phyloP scores from a whole-genome alignment of 2,329 filamentous ascomycete species.

The Nannizziopsis arthrosporioides region DNA sequence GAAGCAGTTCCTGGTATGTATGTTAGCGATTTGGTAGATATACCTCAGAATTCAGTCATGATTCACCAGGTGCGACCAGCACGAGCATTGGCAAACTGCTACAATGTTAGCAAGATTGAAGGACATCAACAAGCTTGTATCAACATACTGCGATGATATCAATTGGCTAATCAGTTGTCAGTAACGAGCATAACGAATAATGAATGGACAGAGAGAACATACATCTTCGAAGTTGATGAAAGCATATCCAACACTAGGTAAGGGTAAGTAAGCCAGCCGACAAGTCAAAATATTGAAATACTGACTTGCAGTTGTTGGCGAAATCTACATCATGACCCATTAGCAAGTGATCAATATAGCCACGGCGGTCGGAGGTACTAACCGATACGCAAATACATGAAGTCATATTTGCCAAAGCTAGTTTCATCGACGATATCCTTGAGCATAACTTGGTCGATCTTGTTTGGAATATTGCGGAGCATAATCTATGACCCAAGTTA shows the following conservation, averaged over 20 bases:
- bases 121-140: not conserved
- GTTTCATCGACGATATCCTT: constrained; percentile 69
- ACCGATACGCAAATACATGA: constrained; percentile 84
- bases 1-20: constrained; percentile 57
- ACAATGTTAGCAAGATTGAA: constrained; percentile 19
- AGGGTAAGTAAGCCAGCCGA: constrained; percentile 2
- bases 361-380: constrained; percentile 14
- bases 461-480: constrained; percentile 90
- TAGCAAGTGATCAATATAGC: constrained; percentile 5
- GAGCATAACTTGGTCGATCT: constrained; percentile 61
- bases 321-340: constrained; percentile 45
- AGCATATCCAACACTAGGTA: constrained; percentile 73
- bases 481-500: constrained; percentile 53
- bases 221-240: constrained; percentile 91
- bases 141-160: constrained; percentile 57
- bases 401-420: constrained; percentile 76
- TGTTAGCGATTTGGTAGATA: constrained; percentile 11
- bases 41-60: constrained; percentile 17
- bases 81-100: constrained; percentile 59
- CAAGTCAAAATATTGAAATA: constrained; percentile 15
- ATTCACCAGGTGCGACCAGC: constrained; percentile 64
- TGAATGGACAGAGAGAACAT: constrained; percentile 28
- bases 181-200: constrained; percentile 14
- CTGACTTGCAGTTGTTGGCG: constrained; percentile 70
- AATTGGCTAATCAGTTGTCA: constrained; percentile 46